Evolutionary conservation across 2,329 filamentous ascomycete species (phyloP).

Genomic region (Xylariaceae sp.): DNA sequence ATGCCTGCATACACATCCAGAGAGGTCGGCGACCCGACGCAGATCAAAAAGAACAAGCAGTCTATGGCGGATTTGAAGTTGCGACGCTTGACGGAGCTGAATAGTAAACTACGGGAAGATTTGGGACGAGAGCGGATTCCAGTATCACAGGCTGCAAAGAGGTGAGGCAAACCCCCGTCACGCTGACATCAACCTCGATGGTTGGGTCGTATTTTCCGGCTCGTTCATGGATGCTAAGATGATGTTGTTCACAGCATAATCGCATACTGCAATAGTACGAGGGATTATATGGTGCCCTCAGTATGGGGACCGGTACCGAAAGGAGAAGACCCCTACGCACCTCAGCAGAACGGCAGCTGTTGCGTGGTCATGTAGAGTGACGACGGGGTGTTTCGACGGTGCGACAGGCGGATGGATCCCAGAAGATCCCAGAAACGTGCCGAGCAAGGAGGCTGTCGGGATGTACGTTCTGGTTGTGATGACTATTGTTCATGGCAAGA

Average conservation of each 20-base stretch:
- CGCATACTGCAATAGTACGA: conserved; percentile 94
- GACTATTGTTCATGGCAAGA: conserved; percentile 17
- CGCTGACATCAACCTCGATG: neutral
- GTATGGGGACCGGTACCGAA: conserved; percentile 94
- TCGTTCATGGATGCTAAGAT: conserved; percentile 11
- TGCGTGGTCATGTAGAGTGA: conserved; percentile 80
- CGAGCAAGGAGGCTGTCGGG: conserved; percentile 12
- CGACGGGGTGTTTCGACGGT: conserved; percentile 11
- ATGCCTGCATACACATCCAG: conserved; percentile 65
- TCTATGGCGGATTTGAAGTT: conserved; percentile 99
- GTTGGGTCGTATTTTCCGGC: neutral
- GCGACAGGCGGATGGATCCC: conserved; percentile 4
- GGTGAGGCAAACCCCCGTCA: conserved; percentile 47
- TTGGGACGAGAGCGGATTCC: conserved; percentile 92
- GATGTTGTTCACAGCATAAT: conserved; percentile 64
- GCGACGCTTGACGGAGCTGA: conserved; percentile 90
- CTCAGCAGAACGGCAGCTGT: conserved; percentile 87
- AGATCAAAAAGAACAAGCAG: conserved; percentile 90
- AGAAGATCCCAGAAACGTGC: conserved; percentile 7
- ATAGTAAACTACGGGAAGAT: conserved; percentile 92
- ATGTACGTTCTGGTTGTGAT: conserved; percentile 22
- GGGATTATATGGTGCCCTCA: conserved; percentile 98
- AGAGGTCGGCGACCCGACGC: conserved; percentile 61
- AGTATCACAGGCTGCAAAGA: conserved; percentile 86
- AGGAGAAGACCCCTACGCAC: conserved; percentile 96